Evolutionary conservation across 805 yeast genomes (phyloP).

Genomic region (Starmera dryadoides): DNA sequence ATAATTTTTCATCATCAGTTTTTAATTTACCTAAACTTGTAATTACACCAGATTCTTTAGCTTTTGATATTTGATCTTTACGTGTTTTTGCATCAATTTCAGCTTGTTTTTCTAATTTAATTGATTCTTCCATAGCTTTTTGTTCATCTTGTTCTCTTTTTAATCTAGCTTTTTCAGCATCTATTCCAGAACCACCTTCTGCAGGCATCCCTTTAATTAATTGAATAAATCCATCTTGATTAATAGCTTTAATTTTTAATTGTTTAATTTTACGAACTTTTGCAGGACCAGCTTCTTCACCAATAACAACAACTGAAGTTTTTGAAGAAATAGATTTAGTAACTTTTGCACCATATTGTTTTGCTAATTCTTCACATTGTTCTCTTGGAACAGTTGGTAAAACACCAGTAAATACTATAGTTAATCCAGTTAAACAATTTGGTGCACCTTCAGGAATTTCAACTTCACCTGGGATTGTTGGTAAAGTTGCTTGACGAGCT

Average conservation of each 20-base stretch:
- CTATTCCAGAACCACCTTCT: conserved; percentile 83
- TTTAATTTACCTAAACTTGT: conserved; percentile 15
- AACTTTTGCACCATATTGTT: conserved; percentile 85
- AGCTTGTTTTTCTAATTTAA: conserved; percentile 38
- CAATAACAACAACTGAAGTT: conserved; percentile 84
- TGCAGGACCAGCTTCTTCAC: conserved; percentile 96
- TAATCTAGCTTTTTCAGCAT: conserved; percentile 63
- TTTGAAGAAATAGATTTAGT: conserved; percentile 79
- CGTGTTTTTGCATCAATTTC: conserved; percentile 27
- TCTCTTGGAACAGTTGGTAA: conserved; percentile 75
- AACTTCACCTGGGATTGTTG: conserved; percentile 26
- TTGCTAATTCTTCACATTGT: conserved; percentile 68
- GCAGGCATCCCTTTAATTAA: conserved; percentile 77
- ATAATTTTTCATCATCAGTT: conserved; percentile 56
- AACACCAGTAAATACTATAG: conserved; percentile 90
- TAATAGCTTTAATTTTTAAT: conserved; percentile 70
- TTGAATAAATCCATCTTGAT: conserved; percentile 78
- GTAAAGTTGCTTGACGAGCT: conserved; percentile 31
- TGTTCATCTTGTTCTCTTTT: conserved; percentile 67
- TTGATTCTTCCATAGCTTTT: conserved; percentile 44
- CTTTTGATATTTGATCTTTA: conserved; percentile 17
- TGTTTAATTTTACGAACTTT: conserved; percentile 76
- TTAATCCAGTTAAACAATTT: conserved; percentile 80
- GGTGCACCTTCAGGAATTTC: conserved; percentile 78
- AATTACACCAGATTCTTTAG: conserved; percentile 17